Evolutionary conservation across 2,329 filamentous ascomycete species (phyloP), one percentile per base, ranked within the genome.

Genomic region (Escovopsis sp.): DNA sequence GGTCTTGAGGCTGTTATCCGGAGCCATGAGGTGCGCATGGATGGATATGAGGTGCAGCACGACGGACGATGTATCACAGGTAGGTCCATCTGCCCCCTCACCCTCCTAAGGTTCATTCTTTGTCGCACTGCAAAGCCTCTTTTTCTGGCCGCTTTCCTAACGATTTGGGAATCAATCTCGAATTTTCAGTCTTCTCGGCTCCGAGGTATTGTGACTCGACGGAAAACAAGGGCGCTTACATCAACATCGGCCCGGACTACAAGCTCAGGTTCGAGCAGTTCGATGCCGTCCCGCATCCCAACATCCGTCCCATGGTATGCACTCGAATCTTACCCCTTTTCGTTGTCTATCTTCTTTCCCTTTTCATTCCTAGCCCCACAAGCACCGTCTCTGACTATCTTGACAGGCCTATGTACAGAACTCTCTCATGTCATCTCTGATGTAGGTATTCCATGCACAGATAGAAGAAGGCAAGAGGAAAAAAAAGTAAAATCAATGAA

Each of bases 41-140:
- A 90, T 41, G 90, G 90, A n/a, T 98, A 96, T 52, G 88, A 98
- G 56, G 82, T 94, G 46, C 88, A 98, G 66, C 90, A 98, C 56
- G 81, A 90, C 48, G 90, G 88, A 44, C 79, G 76, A 48, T 98
- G 90, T 56, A 94, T 98, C 48, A 98, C 90, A 32, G 79, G 79
- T 83, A 66, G 45, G 68, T 57, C 40, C 35, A 27, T n/a, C 14
- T 13, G 16, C n/a, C n/a, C n/a, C n/a, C n/a, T n/a, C n/a, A n/a
- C n/a, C n/a, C n/a, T n/a, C n/a, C n/a, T n/a, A n/a, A n/a, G n/a
- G 15, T 26, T 10, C 28, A 26, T 7, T 28, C 30, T 25, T 12
- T 11, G 31, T 14, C 18, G 32, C 17, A 16, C 11, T 33, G 19
- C 31, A 27, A 56, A 45, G 21, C 21, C 11, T 23, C 11, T 23